Evolutionary conservation across 257 asterid species (phyloP).

Genomic region (Capsicum chinense): DNA sequence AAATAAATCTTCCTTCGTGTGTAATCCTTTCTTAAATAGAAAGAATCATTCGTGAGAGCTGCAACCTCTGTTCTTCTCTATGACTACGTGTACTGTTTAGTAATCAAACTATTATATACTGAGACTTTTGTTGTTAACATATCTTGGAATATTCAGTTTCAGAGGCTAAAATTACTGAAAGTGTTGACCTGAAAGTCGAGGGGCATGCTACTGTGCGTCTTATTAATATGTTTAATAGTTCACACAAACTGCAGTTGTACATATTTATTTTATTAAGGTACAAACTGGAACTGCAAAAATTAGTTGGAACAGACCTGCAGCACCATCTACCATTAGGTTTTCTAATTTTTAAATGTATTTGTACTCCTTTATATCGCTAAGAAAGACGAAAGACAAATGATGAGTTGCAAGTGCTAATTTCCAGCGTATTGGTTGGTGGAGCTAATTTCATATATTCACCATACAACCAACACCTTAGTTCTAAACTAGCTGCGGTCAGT

Average conservation of each 20-base stretch:
- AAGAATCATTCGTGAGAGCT: background rate
- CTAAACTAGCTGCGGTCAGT: background rate
- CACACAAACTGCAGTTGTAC: background rate
- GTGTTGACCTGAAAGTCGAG: background rate
- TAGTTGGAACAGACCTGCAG: background rate
- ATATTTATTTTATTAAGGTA: background rate
- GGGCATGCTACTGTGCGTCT: slow-evolving; percentile 2
- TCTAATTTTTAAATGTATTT: slow-evolving; percentile 3
- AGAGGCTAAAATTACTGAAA: slow-evolving; percentile 19
- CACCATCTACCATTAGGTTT: background rate
- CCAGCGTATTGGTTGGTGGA: background rate
- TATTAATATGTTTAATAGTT: background rate
- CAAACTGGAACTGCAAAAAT: slow-evolving; percentile 11
- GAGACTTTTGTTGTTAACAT: background rate
- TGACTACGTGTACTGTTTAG: background rate
- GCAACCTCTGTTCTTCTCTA: slow-evolving; percentile 8
- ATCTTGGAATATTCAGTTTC: background rate
- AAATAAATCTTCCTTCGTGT: background rate
- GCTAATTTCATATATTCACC: slow-evolving; percentile 23
- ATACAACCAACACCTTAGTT: background rate
- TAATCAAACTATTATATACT: background rate
- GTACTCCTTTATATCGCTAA: background rate
- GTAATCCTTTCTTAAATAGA: slow-evolving; percentile 3
- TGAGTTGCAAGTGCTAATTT: slow-evolving; percentile 2
- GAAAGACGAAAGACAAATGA: background rate